phyloP scores from a whole-genome alignment of 257 asterid genomes.

The Salvia hispanica region DNA sequence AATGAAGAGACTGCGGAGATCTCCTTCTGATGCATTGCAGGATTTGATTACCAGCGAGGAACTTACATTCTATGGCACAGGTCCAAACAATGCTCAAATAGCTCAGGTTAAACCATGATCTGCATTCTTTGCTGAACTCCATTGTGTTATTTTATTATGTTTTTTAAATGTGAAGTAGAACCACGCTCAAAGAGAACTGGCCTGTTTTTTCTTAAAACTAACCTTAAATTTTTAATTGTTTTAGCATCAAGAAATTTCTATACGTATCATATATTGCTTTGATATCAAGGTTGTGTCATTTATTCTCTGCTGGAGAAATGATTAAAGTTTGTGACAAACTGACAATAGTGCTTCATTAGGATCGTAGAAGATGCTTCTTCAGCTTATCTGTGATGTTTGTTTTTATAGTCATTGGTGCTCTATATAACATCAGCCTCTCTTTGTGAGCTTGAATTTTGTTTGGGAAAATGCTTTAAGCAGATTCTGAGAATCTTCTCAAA shows the following conservation, averaged over 20 bases:
- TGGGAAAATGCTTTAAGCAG: conserved; percentile 3
- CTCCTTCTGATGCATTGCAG: conserved; percentile 85
- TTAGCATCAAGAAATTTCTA: conserved; percentile 8
- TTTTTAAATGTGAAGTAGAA: neutral
- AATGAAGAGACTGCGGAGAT: conserved; percentile 73
- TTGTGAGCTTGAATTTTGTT: neutral
- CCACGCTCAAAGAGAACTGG: conserved; percentile 3
- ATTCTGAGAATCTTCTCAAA: neutral
- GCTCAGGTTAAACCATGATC: conserved; percentile 64
- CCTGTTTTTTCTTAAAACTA: conserved; percentile 12
- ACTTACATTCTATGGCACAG: conserved; percentile 77
- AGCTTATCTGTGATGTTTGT: conserved; percentile 9
- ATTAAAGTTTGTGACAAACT: no score
- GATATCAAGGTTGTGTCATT: neutral
- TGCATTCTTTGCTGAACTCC: conserved; percentile 19
- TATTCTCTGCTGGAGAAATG: conserved; percentile 4
- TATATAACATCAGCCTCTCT: neutral
- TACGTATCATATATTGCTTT: conserved; percentile 10
- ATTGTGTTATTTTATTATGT: conserved; percentile 11
- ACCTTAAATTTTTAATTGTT: conserved; percentile 1
- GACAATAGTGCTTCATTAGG: conserved; percentile 9
- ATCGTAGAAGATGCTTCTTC: conserved; percentile 1
- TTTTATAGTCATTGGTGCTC: conserved; percentile 13
- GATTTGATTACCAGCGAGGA: conserved; percentile 83
- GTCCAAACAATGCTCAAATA: conserved; percentile 72